Conservation (phyloP, 2,329 filamentous ascomycete genomes). For the Aspergillus japonicus region DNA sequence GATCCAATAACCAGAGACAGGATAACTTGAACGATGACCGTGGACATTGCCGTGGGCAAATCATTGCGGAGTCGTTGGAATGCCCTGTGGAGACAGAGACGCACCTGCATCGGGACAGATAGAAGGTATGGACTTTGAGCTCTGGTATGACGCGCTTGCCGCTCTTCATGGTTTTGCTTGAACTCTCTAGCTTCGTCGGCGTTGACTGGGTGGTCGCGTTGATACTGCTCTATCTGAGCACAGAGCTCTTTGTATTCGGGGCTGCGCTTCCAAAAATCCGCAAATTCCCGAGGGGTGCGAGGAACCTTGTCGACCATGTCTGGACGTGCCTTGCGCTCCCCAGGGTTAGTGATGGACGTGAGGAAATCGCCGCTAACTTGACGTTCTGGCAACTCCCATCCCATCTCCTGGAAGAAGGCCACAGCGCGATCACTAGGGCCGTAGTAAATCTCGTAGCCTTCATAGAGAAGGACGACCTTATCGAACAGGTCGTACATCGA, state of each 20-base stretch:
- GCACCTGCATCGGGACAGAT: constrained; percentile 14
- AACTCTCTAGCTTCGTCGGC: constrained; percentile 2
- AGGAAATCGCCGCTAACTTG: constrained; percentile 69
- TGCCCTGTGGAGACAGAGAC: constrained; percentile 12
- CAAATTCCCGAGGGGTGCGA: constrained; percentile 66
- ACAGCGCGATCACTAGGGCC: constrained; percentile 60
- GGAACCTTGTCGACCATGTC: constrained; percentile 63
- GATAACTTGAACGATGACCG: constrained; percentile 10
- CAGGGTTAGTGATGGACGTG: constrained; percentile 64
- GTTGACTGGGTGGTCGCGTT: constrained; percentile 28
- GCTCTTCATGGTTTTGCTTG: constrained; percentile 8
- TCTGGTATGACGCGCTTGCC: constrained; percentile 12
- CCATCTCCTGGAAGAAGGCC: constrained; percentile 65
- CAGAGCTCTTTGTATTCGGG: constrained; percentile 28
- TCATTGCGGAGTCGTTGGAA: constrained; percentile 17
- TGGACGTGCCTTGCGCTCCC: constrained; percentile 53
- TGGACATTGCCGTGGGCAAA: constrained; percentile 9
- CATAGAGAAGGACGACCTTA: constrained; percentile 70
- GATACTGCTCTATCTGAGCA: constrained; percentile 33
- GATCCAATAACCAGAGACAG: constrained; percentile 15
- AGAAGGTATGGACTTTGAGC: constrained; percentile 12
- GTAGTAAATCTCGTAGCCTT: constrained; percentile 74
- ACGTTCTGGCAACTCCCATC: constrained; percentile 64
- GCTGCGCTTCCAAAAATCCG: constrained; percentile 41
- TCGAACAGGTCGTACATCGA: constrained; percentile 63